Evolutionary conservation across 768 basidiomycete species (phyloP), one percentile per base, ranked within the genome.

Genomic region (Lactarius pseudohatsudake): DNA sequence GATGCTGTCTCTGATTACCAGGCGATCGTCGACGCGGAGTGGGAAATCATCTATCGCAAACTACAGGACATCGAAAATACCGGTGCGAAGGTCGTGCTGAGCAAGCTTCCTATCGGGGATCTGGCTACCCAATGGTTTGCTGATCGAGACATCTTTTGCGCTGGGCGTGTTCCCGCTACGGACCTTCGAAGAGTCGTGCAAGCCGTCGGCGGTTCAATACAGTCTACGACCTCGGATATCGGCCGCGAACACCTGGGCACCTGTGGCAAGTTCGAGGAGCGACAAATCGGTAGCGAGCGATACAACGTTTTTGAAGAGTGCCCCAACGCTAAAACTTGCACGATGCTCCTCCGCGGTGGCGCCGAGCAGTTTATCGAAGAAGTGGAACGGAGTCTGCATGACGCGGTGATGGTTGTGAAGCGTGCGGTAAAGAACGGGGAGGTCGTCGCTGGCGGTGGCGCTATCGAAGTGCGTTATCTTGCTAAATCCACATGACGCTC

Each of bases 401-500:
- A 99, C 75, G 96, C 96, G 2, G 94, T 98, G 73, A 98, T 98
- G 96, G 96, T 99, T n/a, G 97, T 99, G 54, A 97, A 97, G 79
- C 84, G 97, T 61, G 96, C 97, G 4, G 89, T 99, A 72, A 90
- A 89, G 74, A 98, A 95, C 75, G 94, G 93, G 50, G 92, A 96
- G 62, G 89, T 99, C 59, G 97, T 99, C 41, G 97, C 97, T 11
- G 97, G 97, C 41, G 97, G 97, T 58, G 97, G 97, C 68, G 97
- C 97, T 16, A 90, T 92, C 62, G 97, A 98, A 86, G 96, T 72
- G 28, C 30, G 22, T 22, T 22, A 45, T 59, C 41, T 28, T 22
- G 1, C 16, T 18, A 32, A 22, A 22, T 3, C 6, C 41, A 43
- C 13, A 36, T 45, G 8, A 56, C 26, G 0, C 41, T 58, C 13